phyloP scores from a whole-genome alignment of 768 basidiomycete genomes.

The Pisolithus sp. region DNA sequence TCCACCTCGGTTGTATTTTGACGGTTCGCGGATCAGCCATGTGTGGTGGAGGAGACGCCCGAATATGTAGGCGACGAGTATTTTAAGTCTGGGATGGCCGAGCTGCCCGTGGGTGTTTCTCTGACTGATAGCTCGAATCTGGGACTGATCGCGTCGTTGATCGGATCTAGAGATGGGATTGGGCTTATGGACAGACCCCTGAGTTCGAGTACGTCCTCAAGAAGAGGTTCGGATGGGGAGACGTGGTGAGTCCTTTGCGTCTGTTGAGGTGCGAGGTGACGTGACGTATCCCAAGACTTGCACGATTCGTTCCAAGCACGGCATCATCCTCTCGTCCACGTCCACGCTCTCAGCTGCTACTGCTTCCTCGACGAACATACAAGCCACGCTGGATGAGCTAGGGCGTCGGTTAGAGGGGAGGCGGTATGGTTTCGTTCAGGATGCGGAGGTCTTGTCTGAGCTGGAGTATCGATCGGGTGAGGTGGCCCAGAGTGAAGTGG shows the following conservation, averaged over 20 bases:
- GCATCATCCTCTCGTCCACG: not conserved
- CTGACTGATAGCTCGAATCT: not conserved
- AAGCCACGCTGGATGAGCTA: slow-evolving; percentile 16
- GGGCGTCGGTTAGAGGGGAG: slow-evolving; percentile 27
- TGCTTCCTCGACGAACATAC: slow-evolving; percentile 1
- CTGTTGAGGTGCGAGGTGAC: not conserved
- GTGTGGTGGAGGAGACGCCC: slow-evolving; percentile 39
- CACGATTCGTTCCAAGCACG: not conserved
- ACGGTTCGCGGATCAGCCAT: slow-evolving; percentile 27
- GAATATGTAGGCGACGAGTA: slow-evolving; percentile 45
- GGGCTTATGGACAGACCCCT: slow-evolving; percentile 90
- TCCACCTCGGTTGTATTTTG: not conserved
- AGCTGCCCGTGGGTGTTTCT: slow-evolving; percentile 53
- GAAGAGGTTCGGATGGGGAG: slow-evolving; percentile 46
- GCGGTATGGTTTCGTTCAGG: slow-evolving; percentile 35
- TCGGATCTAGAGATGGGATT: slow-evolving; percentile 73
- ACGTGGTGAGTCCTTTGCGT: slow-evolving; percentile 32
- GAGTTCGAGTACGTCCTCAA: slow-evolving; percentile 70
- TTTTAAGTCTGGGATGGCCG: slow-evolving; percentile 62
- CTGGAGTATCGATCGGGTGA: not conserved
- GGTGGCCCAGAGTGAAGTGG: slow-evolving; percentile 1
- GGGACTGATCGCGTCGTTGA: not conserved
- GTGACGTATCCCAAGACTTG: not conserved
- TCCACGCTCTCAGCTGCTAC: not conserved
- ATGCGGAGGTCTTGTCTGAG: slow-evolving; percentile 8